A percentile compares a stretch with the other conserved stretches of the same genome.
Conservation (phyloP, 306 rosid species). For the Sicyos edulis region DNA sequence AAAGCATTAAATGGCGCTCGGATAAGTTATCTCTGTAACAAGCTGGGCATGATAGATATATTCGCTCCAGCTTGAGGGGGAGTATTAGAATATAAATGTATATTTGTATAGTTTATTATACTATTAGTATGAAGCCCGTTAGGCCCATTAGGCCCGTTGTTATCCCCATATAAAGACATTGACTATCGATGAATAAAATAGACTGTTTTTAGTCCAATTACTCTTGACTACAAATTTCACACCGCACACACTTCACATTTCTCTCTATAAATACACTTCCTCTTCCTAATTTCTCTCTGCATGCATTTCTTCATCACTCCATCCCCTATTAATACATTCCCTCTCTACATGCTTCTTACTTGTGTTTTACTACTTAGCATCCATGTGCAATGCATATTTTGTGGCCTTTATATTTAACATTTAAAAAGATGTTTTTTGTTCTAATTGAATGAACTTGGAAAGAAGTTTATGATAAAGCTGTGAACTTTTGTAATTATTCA, state of each 20-base stretch:
- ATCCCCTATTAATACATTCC: not conserved
- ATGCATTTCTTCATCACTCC: not conserved
- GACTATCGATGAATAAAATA: too few relatives aligned
- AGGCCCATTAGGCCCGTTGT: too few relatives aligned
- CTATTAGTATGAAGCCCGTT: too few relatives aligned
- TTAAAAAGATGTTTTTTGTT: not conserved
- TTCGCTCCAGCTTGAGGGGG: too few relatives aligned
- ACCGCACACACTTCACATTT: not conserved
- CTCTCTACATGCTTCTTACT: conserved; percentile 1
- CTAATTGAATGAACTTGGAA: not conserved
- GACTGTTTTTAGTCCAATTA: too few relatives aligned
- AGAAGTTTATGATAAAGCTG: not conserved
- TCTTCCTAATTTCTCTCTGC: not conserved
- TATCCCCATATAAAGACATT: too few relatives aligned
- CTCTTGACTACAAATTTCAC: too few relatives aligned
- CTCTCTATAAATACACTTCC: not conserved
- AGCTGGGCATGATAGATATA: too few relatives aligned
- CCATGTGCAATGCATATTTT: not conserved
- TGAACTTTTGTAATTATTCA: not conserved
- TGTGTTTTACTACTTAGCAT: not conserved
- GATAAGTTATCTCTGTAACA: too few relatives aligned
- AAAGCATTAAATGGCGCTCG: too few relatives aligned
- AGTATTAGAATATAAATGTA: too few relatives aligned
- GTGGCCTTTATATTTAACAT: not conserved
- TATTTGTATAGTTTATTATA: too few relatives aligned